Evolutionary conservation across 345 rosid genomes (phyloP).

Genomic region (Salix purpurea): DNA sequence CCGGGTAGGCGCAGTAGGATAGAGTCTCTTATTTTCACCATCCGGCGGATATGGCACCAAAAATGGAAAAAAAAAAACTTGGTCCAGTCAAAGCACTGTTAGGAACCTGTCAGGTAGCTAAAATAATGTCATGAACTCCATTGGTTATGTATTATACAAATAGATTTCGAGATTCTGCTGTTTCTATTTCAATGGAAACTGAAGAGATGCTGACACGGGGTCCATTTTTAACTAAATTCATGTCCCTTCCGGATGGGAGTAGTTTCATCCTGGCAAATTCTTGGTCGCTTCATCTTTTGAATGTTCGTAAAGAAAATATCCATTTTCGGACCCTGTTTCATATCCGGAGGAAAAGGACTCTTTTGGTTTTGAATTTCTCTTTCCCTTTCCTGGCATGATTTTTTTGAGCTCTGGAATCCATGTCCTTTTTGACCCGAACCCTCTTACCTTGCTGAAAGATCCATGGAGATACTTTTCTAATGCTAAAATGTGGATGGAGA

Average conservation of each 20-base stretch:
- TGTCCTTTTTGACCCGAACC: constrained; percentile 42
- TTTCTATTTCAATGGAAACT: constrained; percentile 7
- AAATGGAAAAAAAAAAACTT: constrained; percentile 37
- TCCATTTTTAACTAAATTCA: constrained; percentile 31
- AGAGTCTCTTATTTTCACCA: background rate
- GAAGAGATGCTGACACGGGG: constrained; percentile 15
- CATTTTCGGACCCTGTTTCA: constrained; percentile 39
- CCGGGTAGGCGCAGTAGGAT: constrained; percentile 1
- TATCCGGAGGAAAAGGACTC: constrained; percentile 22
- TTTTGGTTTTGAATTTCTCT: constrained; percentile 33
- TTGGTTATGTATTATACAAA: background rate
- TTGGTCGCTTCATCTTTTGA: constrained; percentile 4
- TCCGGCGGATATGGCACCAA: background rate
- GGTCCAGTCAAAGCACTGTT: constrained; percentile 33
- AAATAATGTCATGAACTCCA: background rate
- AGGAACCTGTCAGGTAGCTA: constrained; percentile 5
- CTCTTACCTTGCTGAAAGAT: constrained; percentile 12
- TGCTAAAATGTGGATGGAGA: constrained; percentile 22
- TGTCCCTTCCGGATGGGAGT: constrained; percentile 27
- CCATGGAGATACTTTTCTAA: constrained; percentile 23
- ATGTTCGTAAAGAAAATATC: constrained; percentile 30
- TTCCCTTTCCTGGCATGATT: constrained; percentile 49
- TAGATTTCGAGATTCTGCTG: background rate
- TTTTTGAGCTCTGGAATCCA: constrained; percentile 21
- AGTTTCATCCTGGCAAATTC: constrained; percentile 17